phyloP scores from a whole-genome alignment of 495 filamentous ascomycete genomes.

The Annulohypoxylon bovei region DNA sequence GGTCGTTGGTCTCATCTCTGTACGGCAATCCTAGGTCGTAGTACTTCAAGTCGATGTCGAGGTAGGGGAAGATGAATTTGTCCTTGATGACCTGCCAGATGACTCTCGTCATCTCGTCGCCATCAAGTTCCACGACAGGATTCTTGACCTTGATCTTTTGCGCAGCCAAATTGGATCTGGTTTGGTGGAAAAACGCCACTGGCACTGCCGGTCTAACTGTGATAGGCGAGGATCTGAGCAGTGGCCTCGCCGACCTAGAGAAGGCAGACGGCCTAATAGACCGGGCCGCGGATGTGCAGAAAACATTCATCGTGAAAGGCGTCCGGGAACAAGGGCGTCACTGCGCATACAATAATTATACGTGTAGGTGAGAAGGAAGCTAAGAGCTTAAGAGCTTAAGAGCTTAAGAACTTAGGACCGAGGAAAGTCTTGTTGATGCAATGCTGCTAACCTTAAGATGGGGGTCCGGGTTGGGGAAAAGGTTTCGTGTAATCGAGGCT shows the following conservation, averaged over 20 bases:
- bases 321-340: slow-evolving; percentile 9
- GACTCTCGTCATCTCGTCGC: slow-evolving; percentile 99
- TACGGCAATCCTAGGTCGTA: slow-evolving; percentile 96
- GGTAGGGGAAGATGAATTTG: slow-evolving; percentile 95
- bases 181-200: slow-evolving; percentile 46
- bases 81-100: slow-evolving; percentile 99
- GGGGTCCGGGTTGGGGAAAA: slow-evolving; percentile 24
- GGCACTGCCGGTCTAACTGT: slow-evolving; percentile 35
- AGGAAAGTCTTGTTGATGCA: slow-evolving; percentile 13
- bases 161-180: slow-evolving; percentile 40
- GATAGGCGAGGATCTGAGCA: slow-evolving; percentile 41
- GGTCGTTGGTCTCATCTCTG: slow-evolving; percentile 93
- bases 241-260: slow-evolving; percentile 43
- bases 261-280: slow-evolving; percentile 42
- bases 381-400: background rate
- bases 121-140: slow-evolving; percentile 95
- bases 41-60: slow-evolving; percentile 98
- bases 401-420: slow-evolving; percentile 24
- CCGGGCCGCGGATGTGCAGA: slow-evolving; percentile 38
- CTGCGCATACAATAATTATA: slow-evolving; percentile 38
- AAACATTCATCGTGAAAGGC: slow-evolving; percentile 41
- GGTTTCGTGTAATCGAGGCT: slow-evolving; percentile 6
- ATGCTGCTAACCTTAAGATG: slow-evolving; percentile 21
- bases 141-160: slow-evolving; percentile 96
- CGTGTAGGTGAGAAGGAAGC: background rate